Base-by-base conservation (phyloP, 1,284 basidiomycete species). In the Cryptococcus sp. region DNA sequence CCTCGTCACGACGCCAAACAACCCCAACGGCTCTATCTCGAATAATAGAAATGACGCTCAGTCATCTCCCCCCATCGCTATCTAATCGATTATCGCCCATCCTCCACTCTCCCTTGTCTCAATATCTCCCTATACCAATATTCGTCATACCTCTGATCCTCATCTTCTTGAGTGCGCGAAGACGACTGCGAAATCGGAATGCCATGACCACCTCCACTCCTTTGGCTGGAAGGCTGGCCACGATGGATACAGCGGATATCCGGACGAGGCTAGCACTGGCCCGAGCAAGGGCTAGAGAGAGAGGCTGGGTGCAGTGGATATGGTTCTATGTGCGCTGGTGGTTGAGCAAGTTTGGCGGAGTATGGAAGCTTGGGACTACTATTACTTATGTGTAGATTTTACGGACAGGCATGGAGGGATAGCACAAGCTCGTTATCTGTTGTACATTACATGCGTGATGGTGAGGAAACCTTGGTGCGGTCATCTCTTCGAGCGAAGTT, bases 331-430 rank as follows among this genome's bases (percentile, higher is more conserved):
- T 77, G n/a, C 50, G 60, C 22, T 75, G 73, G 73, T 77, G 74
- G 74, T 39, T 65, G 5, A 55, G 58, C 20, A 76, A 76, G 63
- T 57, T 75, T 25, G 54, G 50, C 5, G 76, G 76, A 13, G 68
- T 77, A 3, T 77, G 73, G 76, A 68, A 66, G 46, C 60, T 77
- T 56, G 76, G 72, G 2, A 77, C 74, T 4, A 76, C 74, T 2
- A 75, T 77, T 41, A 76, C 76, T 1, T 77, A 75, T 53, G 59
- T 77, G 20, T 77, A 62, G 46, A 20, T 52, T 3, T 2, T 5
- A 35, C 31, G 31, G 31, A 35, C 10, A 35, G 31, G 7, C 31
- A 35, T 5, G 25, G 25, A 35, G 31, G 31, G 10, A 35, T 35
- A 35, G 8, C 31, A 35, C 5, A 35, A 35, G 31, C 31, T 35